Base-by-base conservation (phyloP, 2,329 filamentous ascomycete species). In the Trichoderma sp. region DNA sequence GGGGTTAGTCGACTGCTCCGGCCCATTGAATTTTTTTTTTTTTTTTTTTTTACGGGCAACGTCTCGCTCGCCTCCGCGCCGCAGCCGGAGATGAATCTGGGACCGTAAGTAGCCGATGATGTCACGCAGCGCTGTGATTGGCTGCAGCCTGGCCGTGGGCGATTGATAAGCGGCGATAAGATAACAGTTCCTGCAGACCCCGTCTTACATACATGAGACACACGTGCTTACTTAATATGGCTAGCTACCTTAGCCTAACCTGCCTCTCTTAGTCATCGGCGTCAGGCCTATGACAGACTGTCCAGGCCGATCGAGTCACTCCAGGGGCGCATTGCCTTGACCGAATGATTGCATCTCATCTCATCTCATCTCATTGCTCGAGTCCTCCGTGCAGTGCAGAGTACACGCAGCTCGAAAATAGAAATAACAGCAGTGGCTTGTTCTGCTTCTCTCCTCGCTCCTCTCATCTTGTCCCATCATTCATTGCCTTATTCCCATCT, bases 81-180 rank as follows among this genome's bases (percentile, higher is more conserved):
- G 60, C 45, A 37, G 67, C 59, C 59, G 60, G 60, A 66, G 61
- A 65, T 65, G 60, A 68, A 65, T 67, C 37, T 60, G 48, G 52
- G 22, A 27, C 54, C 68, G 68, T 22, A n/a, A 17, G 57, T 69
- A 69, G 50, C 68, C 68, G 68, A 52, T 67, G 56, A 64, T 67
- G 58, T 64, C 68, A 67, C 29, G 9, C 13, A 19, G 64, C 34
- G n/a, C 50, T 45, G 22, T 58, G 57, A 69, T 69, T 69, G 68
- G 67, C 63, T 35, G 25, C 15, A 4, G 12, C 4, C n/a, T 17
- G 32, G 22, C 8, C 29, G 9, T 22, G 57, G 52, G 59, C 66
- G 54, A 68, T 68, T 58, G 52, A 58, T 64, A 59, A 67, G 22
- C 32, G 25, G n/a, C 35, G 65, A 67, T 67, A 63, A 67, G 65